Base-by-base conservation (phyloP, 257 asterid species). In the Solanum boliviense region DNA sequence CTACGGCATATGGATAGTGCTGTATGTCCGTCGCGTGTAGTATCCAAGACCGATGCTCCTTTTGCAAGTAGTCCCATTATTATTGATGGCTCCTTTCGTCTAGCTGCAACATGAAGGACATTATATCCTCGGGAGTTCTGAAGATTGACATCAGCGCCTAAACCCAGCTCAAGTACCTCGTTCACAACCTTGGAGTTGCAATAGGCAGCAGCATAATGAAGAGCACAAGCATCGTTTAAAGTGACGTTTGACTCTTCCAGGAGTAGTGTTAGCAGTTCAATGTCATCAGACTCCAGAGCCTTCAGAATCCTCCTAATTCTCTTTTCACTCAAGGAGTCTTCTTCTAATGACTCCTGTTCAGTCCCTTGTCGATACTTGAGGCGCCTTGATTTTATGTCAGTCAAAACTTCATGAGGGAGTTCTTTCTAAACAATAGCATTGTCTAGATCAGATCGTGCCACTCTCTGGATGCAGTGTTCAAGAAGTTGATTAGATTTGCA, bases 201-300 rank as follows among this genome's bases (percentile, higher is more conserved):
- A 83, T 95, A 96, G 23, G 98, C 97, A 34, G 96, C 95, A 1
- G 98, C 98, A 29, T 96, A 96, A 84, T 96, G 99, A 82, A 96
- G 98, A 12, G 96, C 99, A 67, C 75, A 91, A 6, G 98, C 96
- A 32, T 86, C 88, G 72, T 96, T 95, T 70, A 96, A 79, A 34
- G 98, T 92, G 93, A 94, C 90, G 4, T 86, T 88, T 16, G 99
- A 96, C 91, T 96, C 99, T 1, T 86, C 91, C 1, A 96, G 92
- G 76, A 96, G 98, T 75, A 94, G 83, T 41, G 88, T 90, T 71
- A 96, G 91, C 87, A 96, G 70, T 46, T 92, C 98, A 3, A 95
- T 88, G 78, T 96, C 99, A 16, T 93, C 92, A 3, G 97, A 96
- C 89, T 96, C 99, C 73, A 96, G 58, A 6, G 99, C 98, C 78